Percentiles rank a stretch among this genome's conserved stretches.
phyloP scores from a whole-genome alignment of 768 basidiomycete species.

The Fibroporia radiculosa region DNA sequence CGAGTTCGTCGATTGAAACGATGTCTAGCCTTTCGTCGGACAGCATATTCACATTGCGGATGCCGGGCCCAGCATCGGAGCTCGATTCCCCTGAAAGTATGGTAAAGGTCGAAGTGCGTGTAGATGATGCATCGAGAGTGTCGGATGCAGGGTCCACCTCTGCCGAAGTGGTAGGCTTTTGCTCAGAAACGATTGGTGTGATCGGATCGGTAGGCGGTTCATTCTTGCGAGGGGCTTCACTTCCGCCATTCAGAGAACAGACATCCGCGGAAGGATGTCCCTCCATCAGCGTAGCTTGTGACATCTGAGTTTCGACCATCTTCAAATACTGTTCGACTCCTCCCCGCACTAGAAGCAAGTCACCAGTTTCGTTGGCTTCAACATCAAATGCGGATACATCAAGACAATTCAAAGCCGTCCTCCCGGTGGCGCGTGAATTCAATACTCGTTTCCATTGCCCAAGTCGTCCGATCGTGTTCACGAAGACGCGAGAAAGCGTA shows the following conservation, averaged over 20 bases:
- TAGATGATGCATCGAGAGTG: neutral
- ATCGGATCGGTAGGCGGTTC: no score
- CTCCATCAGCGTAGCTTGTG: neutral
- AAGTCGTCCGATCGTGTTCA: conserved; percentile 75
- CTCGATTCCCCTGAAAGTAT: neutral
- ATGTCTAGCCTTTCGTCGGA: conserved; percentile 54
- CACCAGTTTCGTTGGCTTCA: conserved; percentile 50
- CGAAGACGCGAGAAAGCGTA: conserved; percentile 65
- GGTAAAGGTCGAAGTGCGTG: neutral
- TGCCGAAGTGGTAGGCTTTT: no score
- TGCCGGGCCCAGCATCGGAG: conserved; percentile 2
- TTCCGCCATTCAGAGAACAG: neutral
- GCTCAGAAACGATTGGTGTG: no score
- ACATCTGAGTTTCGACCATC: conserved; percentile 36
- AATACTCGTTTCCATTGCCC: conserved; percentile 80
- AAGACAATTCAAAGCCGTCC: conserved; percentile 30
- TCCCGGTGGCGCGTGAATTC: conserved; percentile 35
- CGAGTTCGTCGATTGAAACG: conserved; percentile 72
- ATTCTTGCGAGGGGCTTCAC: neutral
- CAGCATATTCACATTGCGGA: neutral
- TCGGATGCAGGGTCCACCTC: no score
- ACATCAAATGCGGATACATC: conserved; percentile 68
- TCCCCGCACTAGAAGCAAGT: conserved; percentile 52
- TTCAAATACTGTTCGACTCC: conserved; percentile 63
- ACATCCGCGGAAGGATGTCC: neutral